phyloP scores from a whole-genome alignment of 2,329 filamentous ascomycete species.

The Fusarium continuum region DNA sequence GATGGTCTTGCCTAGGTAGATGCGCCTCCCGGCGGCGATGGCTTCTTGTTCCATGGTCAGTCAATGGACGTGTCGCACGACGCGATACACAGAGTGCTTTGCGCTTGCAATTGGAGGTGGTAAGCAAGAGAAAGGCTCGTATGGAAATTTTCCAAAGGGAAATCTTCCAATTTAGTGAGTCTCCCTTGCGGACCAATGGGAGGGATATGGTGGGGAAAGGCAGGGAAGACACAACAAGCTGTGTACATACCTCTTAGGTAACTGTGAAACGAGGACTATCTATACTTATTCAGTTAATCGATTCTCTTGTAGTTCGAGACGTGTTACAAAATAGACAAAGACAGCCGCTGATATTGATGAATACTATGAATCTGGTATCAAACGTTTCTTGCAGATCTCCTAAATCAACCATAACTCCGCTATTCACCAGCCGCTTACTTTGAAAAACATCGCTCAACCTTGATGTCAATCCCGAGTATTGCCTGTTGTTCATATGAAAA shows the following conservation, averaged over 20 bases:
- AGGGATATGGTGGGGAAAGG: too few relatives aligned
- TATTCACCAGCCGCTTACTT: background rate
- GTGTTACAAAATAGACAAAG: background rate
- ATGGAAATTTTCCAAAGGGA: background rate
- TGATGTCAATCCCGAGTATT: background rate
- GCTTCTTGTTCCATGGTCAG: slow-evolving; percentile 31
- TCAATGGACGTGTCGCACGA: background rate
- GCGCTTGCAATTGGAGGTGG: background rate
- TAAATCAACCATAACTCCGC: background rate
- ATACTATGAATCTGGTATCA: background rate
- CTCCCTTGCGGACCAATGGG: slow-evolving; percentile 3
- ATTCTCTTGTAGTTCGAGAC: too few relatives aligned
- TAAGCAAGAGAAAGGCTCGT: background rate
- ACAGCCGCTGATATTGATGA: background rate
- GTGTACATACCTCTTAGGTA: too few relatives aligned
- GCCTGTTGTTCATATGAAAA: background rate
- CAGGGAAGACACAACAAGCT: too few relatives aligned
- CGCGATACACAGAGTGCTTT: background rate
- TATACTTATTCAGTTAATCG: too few relatives aligned
- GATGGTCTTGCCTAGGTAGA: slow-evolving; percentile 60
- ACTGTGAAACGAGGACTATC: too few relatives aligned
- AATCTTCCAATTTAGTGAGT: slow-evolving; percentile 1
- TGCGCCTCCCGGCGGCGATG: slow-evolving; percentile 52
- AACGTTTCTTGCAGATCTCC: too few relatives aligned
- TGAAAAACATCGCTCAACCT: background rate